Conservation (phyloP, 2,329 filamentous ascomycete species). For the Monilinia aucupariae region DNA sequence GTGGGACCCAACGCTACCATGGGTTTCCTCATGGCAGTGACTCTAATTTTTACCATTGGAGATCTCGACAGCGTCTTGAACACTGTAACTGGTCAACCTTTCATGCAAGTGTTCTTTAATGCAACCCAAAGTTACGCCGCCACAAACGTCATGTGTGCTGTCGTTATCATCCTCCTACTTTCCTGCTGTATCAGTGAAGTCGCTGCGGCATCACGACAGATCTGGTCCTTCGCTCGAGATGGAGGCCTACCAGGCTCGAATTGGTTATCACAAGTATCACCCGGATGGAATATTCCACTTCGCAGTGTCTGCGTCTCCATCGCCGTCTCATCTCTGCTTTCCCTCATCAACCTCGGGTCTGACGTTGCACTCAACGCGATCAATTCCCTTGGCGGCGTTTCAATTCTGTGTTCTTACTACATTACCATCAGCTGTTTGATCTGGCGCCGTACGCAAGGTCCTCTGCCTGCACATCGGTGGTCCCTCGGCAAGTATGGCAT, state of each 20-base stretch:
- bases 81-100: conserved; percentile 34
- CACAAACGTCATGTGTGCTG: conserved; percentile 42
- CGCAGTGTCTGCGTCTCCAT: conserved; percentile 21
- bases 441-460: conserved; percentile 34
- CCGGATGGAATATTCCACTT: conserved; percentile 20
- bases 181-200: conserved; percentile 37
- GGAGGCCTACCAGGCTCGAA: conserved; percentile 38
- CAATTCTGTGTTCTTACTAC: conserved; percentile 47
- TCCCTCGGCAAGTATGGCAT: conserved; percentile 40
- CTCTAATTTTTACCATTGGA: conserved; percentile 38
- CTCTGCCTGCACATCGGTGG: conserved; percentile 39
- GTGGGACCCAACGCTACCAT: conserved; percentile 37
- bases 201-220: conserved; percentile 35
- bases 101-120: conserved; percentile 34
- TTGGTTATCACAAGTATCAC: conserved; percentile 37
- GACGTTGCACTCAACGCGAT: conserved; percentile 47
- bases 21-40: conserved; percentile 38
- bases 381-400: conserved; percentile 44
- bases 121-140: conserved; percentile 33
- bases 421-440: conserved; percentile 40
- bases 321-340: conserved; percentile 16
- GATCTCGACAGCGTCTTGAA: conserved; percentile 32
- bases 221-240: conserved; percentile 42
- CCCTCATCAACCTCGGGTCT: conserved; percentile 45
- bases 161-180: conserved; percentile 38